Base-by-base conservation (phyloP, 345 rosid species). In the Euclidium syriacum region DNA sequence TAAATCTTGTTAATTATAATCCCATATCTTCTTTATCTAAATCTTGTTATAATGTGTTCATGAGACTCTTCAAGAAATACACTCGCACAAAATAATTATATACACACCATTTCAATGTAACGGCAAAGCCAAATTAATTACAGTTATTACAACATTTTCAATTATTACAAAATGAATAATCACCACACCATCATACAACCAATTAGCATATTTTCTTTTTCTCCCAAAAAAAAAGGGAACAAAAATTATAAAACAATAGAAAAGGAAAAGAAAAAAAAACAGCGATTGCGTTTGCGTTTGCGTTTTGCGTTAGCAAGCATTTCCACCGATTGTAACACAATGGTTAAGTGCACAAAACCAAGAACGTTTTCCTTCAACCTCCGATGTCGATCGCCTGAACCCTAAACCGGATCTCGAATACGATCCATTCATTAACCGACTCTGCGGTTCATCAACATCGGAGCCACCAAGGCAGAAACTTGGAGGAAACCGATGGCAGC, bases 331-430 rank as follows among this genome's bases (percentile, higher is more conserved):
- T 18, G 80, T 69, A 33, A 81, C 88, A 54, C 82, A 86, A 18
- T 89, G 83, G 77, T 92, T 87, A 60, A 87, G 66, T 1, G 88
- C 78, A 8, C 91, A 77, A 53, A 92, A 80, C 96, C 95, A 87
- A 32, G 95, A 85, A 54, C 80, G 81, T 62, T 83, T 67, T 5
- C 80, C 70, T 61, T 77, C 90, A 0, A 69, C 41, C 33, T 73
- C 75, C 0, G 95, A 81, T 29, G 75, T 63, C 0, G 90, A 75
- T 10, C 78, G 76, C 56, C 89, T 70, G 29, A 83, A 69, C 23
- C 65, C 58, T 64, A 33, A 23, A 49, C 85, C 79, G 2, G 84
- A 73, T 58, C 94, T 73, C 18, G 85, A 80, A 58, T 71, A 71
- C 5, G 56, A 35, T 46, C 78, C 83, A 42, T 78, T 61, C 9